A percentile compares a stretch with the other conserved stretches of the same genome.
phyloP scores from a whole-genome alignment of 73 alveolate genomes.

The Tetrahymena borealis region DNA sequence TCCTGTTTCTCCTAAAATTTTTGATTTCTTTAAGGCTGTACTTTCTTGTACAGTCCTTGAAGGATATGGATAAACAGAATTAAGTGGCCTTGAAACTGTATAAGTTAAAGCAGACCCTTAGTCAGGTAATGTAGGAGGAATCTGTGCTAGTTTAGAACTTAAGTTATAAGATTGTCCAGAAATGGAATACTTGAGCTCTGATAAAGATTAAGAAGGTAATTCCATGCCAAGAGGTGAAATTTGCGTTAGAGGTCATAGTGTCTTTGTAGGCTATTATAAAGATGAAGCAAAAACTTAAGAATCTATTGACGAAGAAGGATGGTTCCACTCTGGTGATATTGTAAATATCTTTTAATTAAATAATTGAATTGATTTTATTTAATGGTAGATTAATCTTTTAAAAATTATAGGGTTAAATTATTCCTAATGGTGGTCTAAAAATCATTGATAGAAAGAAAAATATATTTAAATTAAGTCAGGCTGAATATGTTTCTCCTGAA shows the following conservation, averaged over 20 bases:
- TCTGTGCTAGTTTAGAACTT: constrained; percentile 60
- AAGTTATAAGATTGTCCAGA: constrained; percentile 89
- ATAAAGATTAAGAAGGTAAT: constrained; percentile 51
- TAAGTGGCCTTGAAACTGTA: constrained; percentile 61
- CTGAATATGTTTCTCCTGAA: constrained; percentile 97
- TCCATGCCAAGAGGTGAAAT: constrained; percentile 92
- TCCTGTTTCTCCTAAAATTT: constrained; percentile 77
- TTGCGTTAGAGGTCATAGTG: constrained; percentile 84
- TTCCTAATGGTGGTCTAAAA: constrained; percentile 78
- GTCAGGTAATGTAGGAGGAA: constrained; percentile 90
- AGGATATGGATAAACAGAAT: constrained; percentile 96
- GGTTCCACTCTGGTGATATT: constrained; percentile 91
- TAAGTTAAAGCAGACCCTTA: constrained; percentile 54
- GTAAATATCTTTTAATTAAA: constrained; percentile 28
- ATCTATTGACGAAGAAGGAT: constrained; percentile 82
- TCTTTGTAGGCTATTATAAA: constrained; percentile 81
- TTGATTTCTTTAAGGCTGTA: constrained; percentile 64
- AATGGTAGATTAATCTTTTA: too few relatives aligned
- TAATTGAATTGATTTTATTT: too few relatives aligned
- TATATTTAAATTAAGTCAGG: constrained; percentile 89
- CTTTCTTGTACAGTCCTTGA: constrained; percentile 65
- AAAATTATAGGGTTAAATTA: constrained; percentile 50
- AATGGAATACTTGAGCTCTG: constrained; percentile 59
- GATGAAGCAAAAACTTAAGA: constrained; percentile 58
- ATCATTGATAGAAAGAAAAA: constrained; percentile 96